phyloP scores from a whole-genome alignment of 192 early-diverging fungal species.

The Gaertneriomyces sp. region DNA sequence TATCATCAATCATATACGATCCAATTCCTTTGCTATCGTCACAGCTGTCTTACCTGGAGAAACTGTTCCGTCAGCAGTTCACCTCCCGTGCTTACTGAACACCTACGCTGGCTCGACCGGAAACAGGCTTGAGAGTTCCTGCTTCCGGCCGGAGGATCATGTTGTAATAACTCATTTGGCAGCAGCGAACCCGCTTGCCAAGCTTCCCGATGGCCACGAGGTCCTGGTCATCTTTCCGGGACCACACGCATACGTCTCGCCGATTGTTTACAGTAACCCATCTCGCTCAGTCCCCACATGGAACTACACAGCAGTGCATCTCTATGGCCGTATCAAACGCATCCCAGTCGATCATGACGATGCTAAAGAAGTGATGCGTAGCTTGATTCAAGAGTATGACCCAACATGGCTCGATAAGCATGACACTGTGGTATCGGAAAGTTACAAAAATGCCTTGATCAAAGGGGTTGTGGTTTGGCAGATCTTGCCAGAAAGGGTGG shows the following conservation, averaged over 20 bases:
- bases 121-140: not conserved
- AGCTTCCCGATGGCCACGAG: not conserved
- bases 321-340: not conserved
- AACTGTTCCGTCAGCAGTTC: not conserved
- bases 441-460: not conserved
- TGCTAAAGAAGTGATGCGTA: not conserved
- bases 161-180: not conserved
- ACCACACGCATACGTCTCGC: not conserved
- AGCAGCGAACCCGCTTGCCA: not conserved
- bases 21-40: not conserved
- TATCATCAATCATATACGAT: not conserved
- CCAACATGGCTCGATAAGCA: not conserved
- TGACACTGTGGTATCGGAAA: not conserved
- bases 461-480: not conserved
- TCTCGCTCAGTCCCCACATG: not conserved
- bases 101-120: no score
- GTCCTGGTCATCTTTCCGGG: not conserved
- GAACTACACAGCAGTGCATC: conserved; percentile 1
- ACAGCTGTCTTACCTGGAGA: not conserved
- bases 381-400: not conserved
- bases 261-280: not conserved
- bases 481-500: not conserved
- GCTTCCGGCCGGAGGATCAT: not conserved
- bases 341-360: not conserved
- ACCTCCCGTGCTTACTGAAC: no score